phyloP scores from a whole-genome alignment of 2,329 filamentous ascomycete species.

The Ophiostoma ips region DNA sequence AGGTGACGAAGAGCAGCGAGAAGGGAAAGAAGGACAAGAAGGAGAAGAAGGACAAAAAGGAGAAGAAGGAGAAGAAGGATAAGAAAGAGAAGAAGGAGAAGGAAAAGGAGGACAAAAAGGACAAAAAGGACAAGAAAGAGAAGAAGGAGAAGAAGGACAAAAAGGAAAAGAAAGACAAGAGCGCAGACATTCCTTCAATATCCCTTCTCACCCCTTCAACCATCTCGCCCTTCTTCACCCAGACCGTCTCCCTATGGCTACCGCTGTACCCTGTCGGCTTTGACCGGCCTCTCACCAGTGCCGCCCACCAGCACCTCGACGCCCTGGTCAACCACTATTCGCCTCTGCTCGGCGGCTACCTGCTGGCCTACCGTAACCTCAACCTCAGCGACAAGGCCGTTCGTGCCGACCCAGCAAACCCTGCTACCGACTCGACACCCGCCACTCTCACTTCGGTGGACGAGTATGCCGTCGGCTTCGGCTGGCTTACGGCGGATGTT shows the following conservation, averaged over 20 bases:
- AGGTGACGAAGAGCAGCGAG: background rate
- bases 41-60: background rate
- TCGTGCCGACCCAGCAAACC: slow-evolving; percentile 27
- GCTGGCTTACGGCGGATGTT: slow-evolving; percentile 81
- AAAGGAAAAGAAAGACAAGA: background rate
- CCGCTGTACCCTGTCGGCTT: slow-evolving; percentile 60
- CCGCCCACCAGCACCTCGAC: slow-evolving; percentile 60
- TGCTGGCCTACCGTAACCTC: slow-evolving; percentile 60
- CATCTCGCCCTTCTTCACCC: slow-evolving; percentile 60
- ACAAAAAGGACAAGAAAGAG: slow-evolving; percentile 4
- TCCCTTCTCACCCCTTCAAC: background rate
- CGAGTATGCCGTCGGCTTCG: slow-evolving; percentile 76
- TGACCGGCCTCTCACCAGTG: slow-evolving; percentile 53
- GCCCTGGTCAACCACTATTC: slow-evolving; percentile 68
- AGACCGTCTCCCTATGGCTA: slow-evolving; percentile 70
- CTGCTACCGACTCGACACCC: slow-evolving; percentile 33
- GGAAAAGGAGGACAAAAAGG: slow-evolving; percentile 1
- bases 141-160: slow-evolving; percentile 1
- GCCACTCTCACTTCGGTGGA: slow-evolving; percentile 41
- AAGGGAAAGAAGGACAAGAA: background rate
- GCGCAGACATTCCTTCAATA: background rate
- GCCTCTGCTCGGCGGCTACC: slow-evolving; percentile 55
- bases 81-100: background rate
- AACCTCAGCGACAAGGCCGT: slow-evolving; percentile 47
- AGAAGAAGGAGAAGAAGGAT: background rate